Evolutionary conservation across 2,329 filamentous ascomycete genomes (phyloP).

Genomic region (Coniochaeta sp.): DNA sequence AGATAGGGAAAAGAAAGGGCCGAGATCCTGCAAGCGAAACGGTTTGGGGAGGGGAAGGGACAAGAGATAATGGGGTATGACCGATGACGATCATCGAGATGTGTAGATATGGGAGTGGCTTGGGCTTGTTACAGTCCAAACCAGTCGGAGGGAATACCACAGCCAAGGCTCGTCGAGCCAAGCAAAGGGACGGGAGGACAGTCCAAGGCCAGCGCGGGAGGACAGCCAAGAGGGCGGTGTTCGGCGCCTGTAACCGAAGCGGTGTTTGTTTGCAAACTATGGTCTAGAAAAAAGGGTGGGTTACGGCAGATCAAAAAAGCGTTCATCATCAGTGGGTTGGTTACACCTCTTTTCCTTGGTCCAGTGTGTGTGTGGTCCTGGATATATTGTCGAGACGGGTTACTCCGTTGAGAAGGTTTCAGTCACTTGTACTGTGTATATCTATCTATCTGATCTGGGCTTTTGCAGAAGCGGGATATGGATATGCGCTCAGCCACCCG

Average conservation of each 20-base stretch:
- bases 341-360: no score
- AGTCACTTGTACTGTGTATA: no score
- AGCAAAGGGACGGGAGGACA: neutral
- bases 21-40: no score
- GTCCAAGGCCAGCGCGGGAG: no score
- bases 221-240: neutral
- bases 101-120: neutral
- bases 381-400: no score
- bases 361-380: no score
- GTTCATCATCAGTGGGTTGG: no score
- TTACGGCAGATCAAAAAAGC: neutral
- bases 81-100: neutral
- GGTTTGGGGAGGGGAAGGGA: neutral
- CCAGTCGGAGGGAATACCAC: neutral
- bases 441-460: no score
- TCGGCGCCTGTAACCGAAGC: neutral
- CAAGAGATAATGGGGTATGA: neutral
- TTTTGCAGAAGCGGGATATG: no score
- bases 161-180: neutral
- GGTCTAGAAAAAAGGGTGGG: no score
- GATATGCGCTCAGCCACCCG: slow-evolving; percentile 1
- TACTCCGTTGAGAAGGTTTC: no score
- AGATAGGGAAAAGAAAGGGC: neutral
- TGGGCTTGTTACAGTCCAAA: no score
- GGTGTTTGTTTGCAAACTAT: neutral